Evolutionary conservation across 495 filamentous ascomycete genomes (phyloP).

Genomic region (Tuber calosporum): DNA sequence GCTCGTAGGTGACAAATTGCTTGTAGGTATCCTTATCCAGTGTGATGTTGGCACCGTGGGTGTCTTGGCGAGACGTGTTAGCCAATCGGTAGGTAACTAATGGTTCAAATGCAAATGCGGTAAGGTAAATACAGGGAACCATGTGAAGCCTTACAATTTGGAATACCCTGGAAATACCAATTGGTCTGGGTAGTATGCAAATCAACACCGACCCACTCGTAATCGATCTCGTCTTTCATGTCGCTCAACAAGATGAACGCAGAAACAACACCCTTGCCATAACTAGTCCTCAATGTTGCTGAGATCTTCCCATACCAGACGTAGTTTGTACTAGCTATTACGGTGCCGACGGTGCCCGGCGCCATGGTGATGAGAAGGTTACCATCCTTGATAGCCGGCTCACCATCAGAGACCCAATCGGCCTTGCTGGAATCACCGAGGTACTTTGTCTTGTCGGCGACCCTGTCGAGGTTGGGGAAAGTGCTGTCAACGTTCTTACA

Average conservation of each 20-base stretch:
- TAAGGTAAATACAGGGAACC: not conserved
- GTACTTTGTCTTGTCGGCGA: constrained; percentile 65
- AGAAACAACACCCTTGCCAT: constrained; percentile 80
- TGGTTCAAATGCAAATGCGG: not conserved
- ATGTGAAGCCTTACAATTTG: constrained; percentile 64
- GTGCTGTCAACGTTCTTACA: constrained; percentile 69
- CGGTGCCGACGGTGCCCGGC: constrained; percentile 69
- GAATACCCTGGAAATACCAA: constrained; percentile 92
- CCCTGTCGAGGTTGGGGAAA: constrained; percentile 60
- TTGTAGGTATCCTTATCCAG: constrained; percentile 62
- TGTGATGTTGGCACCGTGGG: constrained; percentile 63
- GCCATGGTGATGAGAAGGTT: constrained; percentile 83
- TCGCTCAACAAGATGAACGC: constrained; percentile 93
- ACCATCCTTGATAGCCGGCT: constrained; percentile 54
- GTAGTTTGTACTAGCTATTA: constrained; percentile 78
- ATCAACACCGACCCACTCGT: constrained; percentile 83
- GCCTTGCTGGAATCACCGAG: constrained; percentile 68
- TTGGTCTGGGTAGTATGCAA: constrained; percentile 77
- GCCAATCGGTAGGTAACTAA: not conserved
- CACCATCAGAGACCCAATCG: constrained; percentile 85
- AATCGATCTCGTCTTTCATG: constrained; percentile 97
- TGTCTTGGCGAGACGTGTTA: constrained; percentile 49
- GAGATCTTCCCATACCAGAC: constrained; percentile 96
- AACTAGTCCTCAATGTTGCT: constrained; percentile 75
- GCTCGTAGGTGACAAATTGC: constrained; percentile 82